phyloP scores from a whole-genome alignment of 345 rosid genomes.

The Hibiscus mutabilis region DNA sequence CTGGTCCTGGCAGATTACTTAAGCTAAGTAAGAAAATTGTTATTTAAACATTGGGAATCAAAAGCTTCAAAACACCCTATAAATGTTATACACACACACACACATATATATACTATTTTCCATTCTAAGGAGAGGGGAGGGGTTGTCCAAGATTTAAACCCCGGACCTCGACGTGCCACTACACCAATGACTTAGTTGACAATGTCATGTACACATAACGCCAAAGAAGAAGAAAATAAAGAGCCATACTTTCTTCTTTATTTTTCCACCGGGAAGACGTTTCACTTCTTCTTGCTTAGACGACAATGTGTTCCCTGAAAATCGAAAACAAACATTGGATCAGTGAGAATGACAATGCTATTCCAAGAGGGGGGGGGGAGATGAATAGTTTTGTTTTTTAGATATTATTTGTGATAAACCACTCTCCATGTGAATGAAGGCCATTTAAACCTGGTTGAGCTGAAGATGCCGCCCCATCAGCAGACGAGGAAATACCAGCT shows the following conservation, averaged over 20 bases:
- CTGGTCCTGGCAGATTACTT: not conserved
- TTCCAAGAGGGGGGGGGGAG: not conserved
- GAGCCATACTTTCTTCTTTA: conserved; percentile 81
- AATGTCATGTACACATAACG: not conserved
- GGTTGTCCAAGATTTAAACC: no score
- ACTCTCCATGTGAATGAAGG: not conserved
- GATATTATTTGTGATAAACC: not conserved
- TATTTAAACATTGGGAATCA: not conserved
- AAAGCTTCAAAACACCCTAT: not conserved
- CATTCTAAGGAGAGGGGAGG: no score
- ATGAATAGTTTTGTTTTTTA: no score
- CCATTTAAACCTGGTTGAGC: not conserved
- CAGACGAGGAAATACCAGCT: conserved; percentile 55
- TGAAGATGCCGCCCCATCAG: conserved; percentile 37
- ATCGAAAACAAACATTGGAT: not conserved
- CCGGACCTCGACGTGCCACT: no score
- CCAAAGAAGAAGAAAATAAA: not conserved
- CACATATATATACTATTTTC: no score
- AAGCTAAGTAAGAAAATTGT: not conserved
- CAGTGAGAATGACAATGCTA: not conserved
- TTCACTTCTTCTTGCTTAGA: conserved; percentile 73
- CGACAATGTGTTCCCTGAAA: conserved; percentile 36
- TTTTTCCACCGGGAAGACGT: conserved; percentile 89
- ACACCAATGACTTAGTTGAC: no score
- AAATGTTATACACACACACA: not conserved